Evolutionary conservation across 768 basidiomycete species (phyloP), one percentile per base, ranked within the genome.

Genomic region (Leccinum longicurvipes): DNA sequence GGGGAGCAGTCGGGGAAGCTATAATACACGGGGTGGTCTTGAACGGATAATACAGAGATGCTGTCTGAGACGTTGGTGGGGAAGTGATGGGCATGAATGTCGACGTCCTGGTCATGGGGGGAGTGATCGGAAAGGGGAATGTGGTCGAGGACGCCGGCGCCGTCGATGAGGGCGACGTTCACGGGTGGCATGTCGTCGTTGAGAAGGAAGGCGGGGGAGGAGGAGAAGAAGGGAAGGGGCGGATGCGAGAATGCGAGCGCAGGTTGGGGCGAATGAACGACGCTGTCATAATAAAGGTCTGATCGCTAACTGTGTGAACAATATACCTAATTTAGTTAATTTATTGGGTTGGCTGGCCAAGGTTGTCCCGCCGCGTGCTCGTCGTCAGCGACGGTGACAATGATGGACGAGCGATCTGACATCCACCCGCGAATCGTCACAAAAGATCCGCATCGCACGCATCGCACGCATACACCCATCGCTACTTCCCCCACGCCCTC

Each of bases 31-130:
- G 64, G 36, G 14, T 53, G 9, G 54, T 66, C 71, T 48, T 67
- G 71, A 61, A 70, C 60, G 52, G 70, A 72, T 70, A 70, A 67
- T 72, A 70, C 72, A 70, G 64, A 39, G 39, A 66, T 52, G 56
- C 14, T 52, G 54, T 63, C 56, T 49, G 58, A 51, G 50, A 66
- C 59, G 56, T 57, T 11, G 31, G 31, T 19, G 47, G 59, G 8
- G 47, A 70, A 73, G 27, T 60, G 53, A 47, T 59, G 21, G 59
- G 53, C 59, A 50, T 71, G 69, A 60, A 73, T 60, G 70, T 63
- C 54, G 60, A 72, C 67, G 70, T 72, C 72, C 11, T 67, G 54
- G 60, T 71, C 68, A 25, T 66, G 56, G 60, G 29, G 47, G 54
- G 29, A 48, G 42, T 21, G 54, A 70, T 72, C 69, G 53, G 66